These are phyloP conservation scores for Myxozyma sirexii DNA, from an alignment of 805 yeast genomes.

Conservation along the genomic window DNA sequence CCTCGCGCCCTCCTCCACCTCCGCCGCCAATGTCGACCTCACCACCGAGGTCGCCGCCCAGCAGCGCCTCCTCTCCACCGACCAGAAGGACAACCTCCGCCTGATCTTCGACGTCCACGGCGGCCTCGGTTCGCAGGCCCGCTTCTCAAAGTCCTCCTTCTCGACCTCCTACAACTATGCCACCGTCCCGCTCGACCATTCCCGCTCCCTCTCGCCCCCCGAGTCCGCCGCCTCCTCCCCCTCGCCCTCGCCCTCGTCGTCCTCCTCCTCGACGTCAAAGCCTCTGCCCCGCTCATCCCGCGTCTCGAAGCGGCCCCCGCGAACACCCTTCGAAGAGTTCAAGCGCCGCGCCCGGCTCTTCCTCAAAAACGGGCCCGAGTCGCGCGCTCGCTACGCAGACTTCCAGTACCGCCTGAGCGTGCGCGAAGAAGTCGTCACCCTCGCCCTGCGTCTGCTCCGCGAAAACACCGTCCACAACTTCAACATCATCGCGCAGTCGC, in stretches of 20 bases:
- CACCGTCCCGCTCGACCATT: neutral
- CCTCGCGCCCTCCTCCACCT: slow-evolving; percentile 4
- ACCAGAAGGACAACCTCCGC: slow-evolving; percentile 15
- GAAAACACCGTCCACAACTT: slow-evolving; percentile 21
- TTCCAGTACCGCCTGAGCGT: slow-evolving; percentile 21
- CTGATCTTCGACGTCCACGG: slow-evolving; percentile 17
- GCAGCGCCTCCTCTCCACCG: slow-evolving; percentile 18
- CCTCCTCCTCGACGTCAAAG: neutral
- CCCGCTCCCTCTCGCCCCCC: neutral
- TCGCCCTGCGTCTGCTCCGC: slow-evolving; percentile 18
- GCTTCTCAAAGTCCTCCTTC: slow-evolving; percentile 3
- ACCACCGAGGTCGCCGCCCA: slow-evolving; percentile 14
- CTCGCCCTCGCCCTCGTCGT: neutral
- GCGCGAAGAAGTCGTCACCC: slow-evolving; percentile 27
- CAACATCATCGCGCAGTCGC: slow-evolving; percentile 23
- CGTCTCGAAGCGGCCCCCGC: neutral
- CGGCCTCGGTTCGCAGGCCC: slow-evolving; percentile 9
- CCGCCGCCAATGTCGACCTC: slow-evolving; percentile 12
- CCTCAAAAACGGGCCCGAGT: slow-evolving; percentile 22
- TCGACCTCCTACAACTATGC: slow-evolving; percentile 21
- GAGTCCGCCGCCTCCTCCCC: neutral
- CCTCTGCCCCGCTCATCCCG: neutral
- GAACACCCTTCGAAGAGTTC: slow-evolving; percentile 15
- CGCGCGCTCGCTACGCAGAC: slow-evolving; percentile 21
- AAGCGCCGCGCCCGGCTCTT: slow-evolving; percentile 20